Evolutionary conservation across 805 yeast genomes (phyloP), one percentile per base, ranked within the genome.

Genomic region (Candida germanica): DNA sequence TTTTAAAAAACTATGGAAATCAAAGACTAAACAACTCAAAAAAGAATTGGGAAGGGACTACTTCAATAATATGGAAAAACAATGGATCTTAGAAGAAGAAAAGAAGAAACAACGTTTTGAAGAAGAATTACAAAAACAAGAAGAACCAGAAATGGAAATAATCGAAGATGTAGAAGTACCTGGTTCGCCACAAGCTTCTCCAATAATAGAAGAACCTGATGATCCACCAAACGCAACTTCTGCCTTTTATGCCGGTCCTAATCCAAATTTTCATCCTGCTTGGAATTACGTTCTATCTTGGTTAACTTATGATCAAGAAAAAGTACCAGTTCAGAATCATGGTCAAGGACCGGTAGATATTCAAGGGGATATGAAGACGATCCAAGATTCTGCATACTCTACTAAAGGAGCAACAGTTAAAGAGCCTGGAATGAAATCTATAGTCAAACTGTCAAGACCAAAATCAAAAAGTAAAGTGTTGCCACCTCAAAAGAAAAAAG

Each of bases 231-330:
- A 20, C 3, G 4, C 25, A 11, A 9, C 13, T 7, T 16, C 22
- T 14, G 27, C 21, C 5, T 44, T 47, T 43, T 6, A 42, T 27
- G 45, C 48, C 10, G 45, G 44, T 1, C 48, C 28, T 6, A 43
- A 41, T 21, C 56, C 57, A 5, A 43, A 59, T 11, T 64, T 63
- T 36, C 56, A 56, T 35, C 70, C 70, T 3, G 36, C 51, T 8
- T 66, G 72, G 72, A 58, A 56, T 33, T 59, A 58, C 38, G 20
- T 64, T 12, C 49, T 66, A 15, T 60, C 69, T 7, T 63, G 66
- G 64, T 37, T 66, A 2, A 62, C 54, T 3, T 64, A 64, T 42
- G 53, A 58, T n/a, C 49, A 42, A 23, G 31, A 42, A 1, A 22
- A 33, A 21, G 32, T 13, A 8, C 29, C 28, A 16, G 19, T 4